Conservation (phyloP, 805 yeast genomes). For the Lachancea fermentati region DNA sequence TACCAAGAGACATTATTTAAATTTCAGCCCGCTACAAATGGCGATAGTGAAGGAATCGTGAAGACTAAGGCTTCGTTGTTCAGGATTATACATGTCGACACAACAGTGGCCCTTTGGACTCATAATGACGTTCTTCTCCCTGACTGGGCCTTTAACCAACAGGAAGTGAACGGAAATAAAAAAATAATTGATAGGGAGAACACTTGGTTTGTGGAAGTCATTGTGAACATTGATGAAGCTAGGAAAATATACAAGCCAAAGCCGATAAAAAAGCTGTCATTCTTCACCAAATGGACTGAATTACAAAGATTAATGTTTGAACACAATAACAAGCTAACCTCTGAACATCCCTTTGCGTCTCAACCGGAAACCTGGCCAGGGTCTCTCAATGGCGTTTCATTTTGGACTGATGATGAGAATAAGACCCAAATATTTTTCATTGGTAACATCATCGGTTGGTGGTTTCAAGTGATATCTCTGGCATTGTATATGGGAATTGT, state of each 20-base stretch:
- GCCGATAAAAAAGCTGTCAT: slow-evolving; percentile 55
- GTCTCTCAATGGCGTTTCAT: slow-evolving; percentile 84
- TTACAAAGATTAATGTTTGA: slow-evolving; percentile 84
- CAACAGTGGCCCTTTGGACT: slow-evolving; percentile 92
- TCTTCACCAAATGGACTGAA: slow-evolving; percentile 84
- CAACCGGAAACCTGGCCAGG: slow-evolving; percentile 91
- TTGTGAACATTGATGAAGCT: slow-evolving; percentile 56
- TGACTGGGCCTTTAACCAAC: slow-evolving; percentile 90
- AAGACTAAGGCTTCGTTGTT: slow-evolving; percentile 67
- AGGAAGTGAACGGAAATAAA: slow-evolving; percentile 94
- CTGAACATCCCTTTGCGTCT: slow-evolving; percentile 94
- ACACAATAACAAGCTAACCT: slow-evolving; percentile 80
- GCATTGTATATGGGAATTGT: slow-evolving; percentile 59
- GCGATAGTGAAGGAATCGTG: slow-evolving; percentile 39
- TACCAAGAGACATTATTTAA: slow-evolving; percentile 76
- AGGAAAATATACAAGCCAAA: slow-evolving; percentile 66
- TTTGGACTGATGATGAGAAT: slow-evolving; percentile 76
- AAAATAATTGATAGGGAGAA: slow-evolving; percentile 61
- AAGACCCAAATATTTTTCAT: slow-evolving; percentile 79
- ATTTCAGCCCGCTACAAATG: slow-evolving; percentile 54
- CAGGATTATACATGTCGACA: slow-evolving; percentile 73
- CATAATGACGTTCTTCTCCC: slow-evolving; percentile 80
- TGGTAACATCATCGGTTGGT: slow-evolving; percentile 90
- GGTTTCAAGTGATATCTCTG: slow-evolving; percentile 66
- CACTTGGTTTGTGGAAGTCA: slow-evolving; percentile 70